Conservation (phyloP, 305 asterid genomes). For the Fraxinus paxiana region DNA sequence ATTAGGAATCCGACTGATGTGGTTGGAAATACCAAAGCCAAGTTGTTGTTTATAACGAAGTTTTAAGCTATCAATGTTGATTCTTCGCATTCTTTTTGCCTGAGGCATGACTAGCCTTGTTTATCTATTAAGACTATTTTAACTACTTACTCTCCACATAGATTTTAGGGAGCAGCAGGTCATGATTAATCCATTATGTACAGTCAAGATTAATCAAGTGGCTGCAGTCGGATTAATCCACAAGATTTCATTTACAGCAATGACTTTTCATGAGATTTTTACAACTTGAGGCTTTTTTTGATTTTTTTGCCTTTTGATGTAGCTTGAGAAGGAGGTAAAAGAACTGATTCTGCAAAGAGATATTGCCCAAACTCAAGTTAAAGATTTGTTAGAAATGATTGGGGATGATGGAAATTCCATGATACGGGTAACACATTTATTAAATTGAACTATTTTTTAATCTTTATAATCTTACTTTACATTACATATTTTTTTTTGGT, state of each 20-base stretch:
- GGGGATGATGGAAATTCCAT: constrained; percentile 46
- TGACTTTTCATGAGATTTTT: not conserved
- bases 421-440: constrained; percentile 32
- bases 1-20: not conserved
- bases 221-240: not conserved
- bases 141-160: not conserved
- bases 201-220: not conserved
- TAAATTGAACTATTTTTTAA: not conserved
- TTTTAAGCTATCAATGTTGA: not conserved
- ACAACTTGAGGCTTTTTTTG: not conserved
- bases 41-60: not conserved
- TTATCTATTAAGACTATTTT: not conserved
- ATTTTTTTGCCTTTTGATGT: constrained; percentile 17
- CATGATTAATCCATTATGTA: not conserved
- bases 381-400: constrained; percentile 55
- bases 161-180: not conserved
- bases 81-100: not conserved
- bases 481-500: not conserved
- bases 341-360: constrained; percentile 75
- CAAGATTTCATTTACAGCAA: not conserved
- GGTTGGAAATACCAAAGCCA: not conserved
- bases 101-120: not conserved
- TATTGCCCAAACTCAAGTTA: constrained; percentile 72
- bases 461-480: not conserved
- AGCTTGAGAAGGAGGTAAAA: constrained; percentile 74